Evolutionary conservation across 2,329 filamentous ascomycete species (phyloP), one percentile per base, ranked within the genome.

Genomic region (Colletotrichum phormii): DNA sequence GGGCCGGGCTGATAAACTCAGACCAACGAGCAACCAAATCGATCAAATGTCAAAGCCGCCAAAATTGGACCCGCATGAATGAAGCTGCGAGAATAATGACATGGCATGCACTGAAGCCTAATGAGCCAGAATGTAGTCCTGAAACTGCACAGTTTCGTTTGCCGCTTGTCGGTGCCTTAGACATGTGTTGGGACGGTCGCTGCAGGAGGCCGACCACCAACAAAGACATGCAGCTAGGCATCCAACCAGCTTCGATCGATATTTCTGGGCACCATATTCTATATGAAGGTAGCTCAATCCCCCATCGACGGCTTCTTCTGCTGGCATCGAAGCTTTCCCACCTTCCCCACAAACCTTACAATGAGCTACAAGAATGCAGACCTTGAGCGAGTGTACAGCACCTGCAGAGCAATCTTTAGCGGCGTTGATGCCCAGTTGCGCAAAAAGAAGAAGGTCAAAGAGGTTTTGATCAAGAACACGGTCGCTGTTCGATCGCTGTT

Each of bases 341-440:
- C 18, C 35, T n/a, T 46, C 18, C 18, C 42, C 42, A 46, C 18
- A 46, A 6, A 3, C 6, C n/a, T 46, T 7, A 46, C 18, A 5
- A 69, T 69, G 66, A 5, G 35, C 11, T 57, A 64, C 59, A 58
- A 53, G 0, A 42, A 11, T 4, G 26, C 15, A 22, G 33, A 68
- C 72, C 46, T 71, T 72, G 51, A 24, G 15, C 76, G 77, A 4
- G 78, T 80, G n/a, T 80, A 80, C 51, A 75, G 77, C 42, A 74
- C 74, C 12, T 79, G 76, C 64, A 74, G 77, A 24, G 73, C 75
- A 13, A 75, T 80, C 31, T 80, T 81, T 71, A 75, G 73, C 4
- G 79, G 78, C 22, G 54, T 74, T 6, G 75, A 77, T 54, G 76
- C 78, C 13, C 74, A 71, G 8, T 51, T 80, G n/a, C 77, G 77